Evolutionary conservation across 768 basidiomycete genomes (phyloP).

Genomic region (Russula vinacea): DNA sequence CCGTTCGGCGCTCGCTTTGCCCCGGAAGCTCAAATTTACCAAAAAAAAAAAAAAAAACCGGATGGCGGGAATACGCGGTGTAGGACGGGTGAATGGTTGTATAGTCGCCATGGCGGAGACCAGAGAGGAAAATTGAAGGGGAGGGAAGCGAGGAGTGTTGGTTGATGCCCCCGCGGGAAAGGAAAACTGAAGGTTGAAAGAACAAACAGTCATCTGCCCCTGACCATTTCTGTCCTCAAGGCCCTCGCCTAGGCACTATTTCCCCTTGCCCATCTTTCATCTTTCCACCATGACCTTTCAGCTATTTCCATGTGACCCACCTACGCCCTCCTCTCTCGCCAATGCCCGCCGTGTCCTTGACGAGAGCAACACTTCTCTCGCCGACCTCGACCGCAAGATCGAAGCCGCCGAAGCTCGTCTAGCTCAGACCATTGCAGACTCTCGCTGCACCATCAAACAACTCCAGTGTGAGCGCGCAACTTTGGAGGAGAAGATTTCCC

Average conservation of each 20-base stretch:
- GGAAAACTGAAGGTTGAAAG: constrained; percentile 9
- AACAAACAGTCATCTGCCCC: constrained; percentile 16
- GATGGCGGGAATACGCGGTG: neutral
- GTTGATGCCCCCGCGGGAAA: constrained; percentile 22
- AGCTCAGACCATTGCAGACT: constrained; percentile 55
- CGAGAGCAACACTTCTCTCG: constrained; percentile 32
- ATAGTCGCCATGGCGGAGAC: neutral
- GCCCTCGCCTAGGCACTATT: constrained; percentile 9
- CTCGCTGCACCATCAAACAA: constrained; percentile 51
- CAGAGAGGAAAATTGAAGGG: neutral
- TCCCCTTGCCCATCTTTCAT: constrained; percentile 20
- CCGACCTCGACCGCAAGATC: constrained; percentile 48
- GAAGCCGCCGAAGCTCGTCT: constrained; percentile 53
- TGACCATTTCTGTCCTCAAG: constrained; percentile 8
- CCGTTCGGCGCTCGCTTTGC: constrained; percentile 9
- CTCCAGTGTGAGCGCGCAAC: constrained; percentile 48
- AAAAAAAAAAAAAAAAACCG: neutral
- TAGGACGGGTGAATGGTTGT: neutral
- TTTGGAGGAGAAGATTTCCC: constrained; percentile 49
- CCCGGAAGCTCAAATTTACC: neutral
- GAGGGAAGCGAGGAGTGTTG: no score
- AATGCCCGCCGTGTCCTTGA: constrained; percentile 51
- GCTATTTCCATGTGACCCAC: constrained; percentile 48
- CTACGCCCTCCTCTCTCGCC: constrained; percentile 52
- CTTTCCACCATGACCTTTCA: constrained; percentile 29